Base-by-base conservation (phyloP, 1,139 yeast genomes). In the Lodderomyces parapsilosis region DNA sequence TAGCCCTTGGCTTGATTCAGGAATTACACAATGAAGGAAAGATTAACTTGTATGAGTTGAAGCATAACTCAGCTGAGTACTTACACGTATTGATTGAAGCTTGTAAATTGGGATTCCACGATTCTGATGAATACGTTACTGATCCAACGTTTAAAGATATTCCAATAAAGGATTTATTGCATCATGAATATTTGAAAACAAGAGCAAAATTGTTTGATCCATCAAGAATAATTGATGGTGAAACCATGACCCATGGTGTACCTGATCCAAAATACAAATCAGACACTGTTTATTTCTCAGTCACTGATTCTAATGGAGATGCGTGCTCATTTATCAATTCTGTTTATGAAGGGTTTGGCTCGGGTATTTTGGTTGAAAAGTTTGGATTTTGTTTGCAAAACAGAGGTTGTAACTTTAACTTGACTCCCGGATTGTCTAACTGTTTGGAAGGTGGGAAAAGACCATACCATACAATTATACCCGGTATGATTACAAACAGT, bases 251-350 rank as follows among this genome's bases (percentile, higher is more conserved):
- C 19, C 76, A 73, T 46, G 82, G 83, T 2, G 74, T 83, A 18
- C 86, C 93, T 11, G 79, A 82, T 51, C 80, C 83, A 2, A 70
- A 75, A 51, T 77, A 78, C 59, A 76, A 77, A 53, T 82, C 90
- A 0, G 95, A 87, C 54, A 87, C 96, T 0, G 88, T 86, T 2
- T 87, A 87, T 56, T 80, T 85, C 53, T 72, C 89, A 0, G 88
- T 76, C 1, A 67, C 86, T 1, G 96, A 87, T 57, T 56, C 68
- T 4, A 79, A 81, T 36, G 95, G 96, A 2, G 86, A 86, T 55
- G 93, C 91, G 6, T 86, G 91, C 52, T 85, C 93, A 2, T 86
- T 86, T 55, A 86, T 87, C 50, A 86, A 85, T 54, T 86, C 94
- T 0, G 80, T 86, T 3, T 87, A 81, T 56, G 78, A 78, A 48